phyloP scores from a whole-genome alignment of 2,329 filamentous ascomycete genomes.

The Aspergillus proliferans region DNA sequence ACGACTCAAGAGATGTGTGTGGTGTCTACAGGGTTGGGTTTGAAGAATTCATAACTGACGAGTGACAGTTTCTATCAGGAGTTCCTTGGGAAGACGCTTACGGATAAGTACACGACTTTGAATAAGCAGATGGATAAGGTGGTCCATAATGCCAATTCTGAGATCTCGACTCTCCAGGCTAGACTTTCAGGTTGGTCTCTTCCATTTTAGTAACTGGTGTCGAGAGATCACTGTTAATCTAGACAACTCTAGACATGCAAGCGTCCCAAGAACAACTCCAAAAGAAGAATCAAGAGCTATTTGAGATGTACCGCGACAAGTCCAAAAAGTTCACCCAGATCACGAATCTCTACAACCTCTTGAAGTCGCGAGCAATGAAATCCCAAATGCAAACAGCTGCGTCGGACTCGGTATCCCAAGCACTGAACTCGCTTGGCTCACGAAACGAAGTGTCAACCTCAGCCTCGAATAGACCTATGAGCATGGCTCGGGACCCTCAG shows the following conservation, averaged over 20 bases:
- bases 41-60: conserved; percentile 4
- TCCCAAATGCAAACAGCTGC: conserved; percentile 51
- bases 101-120: conserved; percentile 63
- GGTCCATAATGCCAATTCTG: conserved; percentile 66
- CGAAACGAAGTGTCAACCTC: conserved; percentile 11
- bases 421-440: conserved; percentile 33
- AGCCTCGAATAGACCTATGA: conserved; percentile 6
- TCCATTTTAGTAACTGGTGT: not conserved
- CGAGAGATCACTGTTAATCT: not conserved
- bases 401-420: conserved; percentile 46
- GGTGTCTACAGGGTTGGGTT: not conserved
- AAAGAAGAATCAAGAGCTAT: conserved; percentile 66
- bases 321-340: conserved; percentile 61
- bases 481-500: conserved; percentile 16
- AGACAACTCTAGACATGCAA: conserved; percentile 44
- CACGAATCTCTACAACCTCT: conserved; percentile 54
- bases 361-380: conserved; percentile 52
- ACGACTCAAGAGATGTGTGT: conserved; percentile 72
- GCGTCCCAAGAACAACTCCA: conserved; percentile 58
- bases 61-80: conserved; percentile 65
- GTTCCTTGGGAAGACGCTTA: conserved; percentile 63
- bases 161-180: conserved; percentile 61
- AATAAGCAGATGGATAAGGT: conserved; percentile 65
- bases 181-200: conserved; percentile 52
- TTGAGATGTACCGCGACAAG: conserved; percentile 63